Base-by-base conservation (phyloP, 2,329 filamentous ascomycete genomes). In the Microthyrium microscopicum region DNA sequence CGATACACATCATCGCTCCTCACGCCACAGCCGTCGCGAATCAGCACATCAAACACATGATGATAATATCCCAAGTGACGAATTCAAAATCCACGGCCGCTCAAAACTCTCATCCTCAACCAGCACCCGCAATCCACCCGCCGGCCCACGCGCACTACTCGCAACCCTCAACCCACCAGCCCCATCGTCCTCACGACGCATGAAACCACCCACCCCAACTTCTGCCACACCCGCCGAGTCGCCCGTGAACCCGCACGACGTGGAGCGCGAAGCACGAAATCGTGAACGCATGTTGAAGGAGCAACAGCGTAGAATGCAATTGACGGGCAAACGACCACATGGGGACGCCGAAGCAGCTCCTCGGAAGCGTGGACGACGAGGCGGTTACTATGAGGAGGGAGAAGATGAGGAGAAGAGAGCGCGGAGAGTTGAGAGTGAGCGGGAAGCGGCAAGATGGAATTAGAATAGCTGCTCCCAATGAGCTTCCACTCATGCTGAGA, bases 181-280 rank as follows among this genome's bases (percentile, higher is more conserved):
- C n/a, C n/a, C n/a, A n/a, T n/a, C n/a, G n/a, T n/a, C n/a, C n/a
- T n/a, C n/a, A n/a, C n/a, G n/a, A n/a, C n/a, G n/a, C n/a, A n/a
- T n/a, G n/a, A n/a, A n/a, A n/a, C n/a, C n/a, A n/a, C n/a, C n/a
- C n/a, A n/a, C n/a, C n/a, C n/a, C 34, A 11, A 17, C 29, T n/a
- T 11, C 34, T 11, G 47, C 31, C 11, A 11, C 31, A 7, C 11
- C 20, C 9, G 20, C 20, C n/a, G n/a, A n/a, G n/a, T n/a, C n/a
- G n/a, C n/a, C n/a, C n/a, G n/a, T n/a, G n/a, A 72, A 77, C 41
- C 62, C 70, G n/a, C 75, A 80, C 50, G 76, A 75, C 2, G 58
- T 75, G 0, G 77, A 81, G 51, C 69, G 77, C 17, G 75, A 79
- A 47, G 69, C 69, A 9, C 60, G 73, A n/a, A 67, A 77, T 46